Percentiles rank a stretch among this genome's conserved stretches.
These are phyloP conservation scores for Cutaneotrichosporon sp. DNA, from an alignment of 1,284 basidiomycete genomes.

Conservation along the genomic window DNA sequence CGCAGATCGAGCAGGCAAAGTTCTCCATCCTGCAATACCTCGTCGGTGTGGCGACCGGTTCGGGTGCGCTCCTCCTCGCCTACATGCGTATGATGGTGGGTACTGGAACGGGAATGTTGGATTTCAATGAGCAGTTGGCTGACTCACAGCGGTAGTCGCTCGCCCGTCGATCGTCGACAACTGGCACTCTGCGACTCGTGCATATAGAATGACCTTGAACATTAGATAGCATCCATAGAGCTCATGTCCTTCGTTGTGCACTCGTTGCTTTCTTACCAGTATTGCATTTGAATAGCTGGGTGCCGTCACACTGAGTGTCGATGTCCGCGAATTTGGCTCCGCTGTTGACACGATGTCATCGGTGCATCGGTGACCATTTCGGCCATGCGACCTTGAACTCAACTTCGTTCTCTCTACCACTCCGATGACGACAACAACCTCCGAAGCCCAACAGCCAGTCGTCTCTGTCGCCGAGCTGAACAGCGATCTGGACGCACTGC, in stretches of 20 bases:
- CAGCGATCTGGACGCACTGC: constrained; percentile 10
- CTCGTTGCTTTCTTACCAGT: too few relatives aligned
- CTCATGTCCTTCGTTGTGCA: too few relatives aligned
- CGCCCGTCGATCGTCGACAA: too few relatives aligned
- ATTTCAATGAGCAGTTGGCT: not conserved
- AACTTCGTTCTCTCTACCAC: too few relatives aligned
- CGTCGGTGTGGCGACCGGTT: constrained; percentile 49
- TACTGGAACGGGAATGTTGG: not conserved
- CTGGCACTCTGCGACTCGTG: too few relatives aligned
- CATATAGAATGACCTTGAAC: too few relatives aligned
- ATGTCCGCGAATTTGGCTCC: constrained; percentile 13
- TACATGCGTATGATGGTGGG: constrained; percentile 47
- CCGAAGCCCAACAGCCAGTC: not conserved
- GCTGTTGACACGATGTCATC: constrained; percentile 1
- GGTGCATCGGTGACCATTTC: too few relatives aligned
- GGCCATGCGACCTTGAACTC: not conserved
- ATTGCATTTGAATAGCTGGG: too few relatives aligned
- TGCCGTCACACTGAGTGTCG: too few relatives aligned
- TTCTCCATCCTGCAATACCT: constrained; percentile 52
- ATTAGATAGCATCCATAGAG: too few relatives aligned
- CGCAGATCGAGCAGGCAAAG: constrained; percentile 85
- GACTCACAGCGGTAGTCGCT: not conserved
- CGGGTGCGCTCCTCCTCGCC: constrained; percentile 46
- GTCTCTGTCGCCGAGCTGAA: not conserved
- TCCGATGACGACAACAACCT: not conserved